Conservation (phyloP, 1,139 yeast species). For the Debaryomyces sp. region DNA sequence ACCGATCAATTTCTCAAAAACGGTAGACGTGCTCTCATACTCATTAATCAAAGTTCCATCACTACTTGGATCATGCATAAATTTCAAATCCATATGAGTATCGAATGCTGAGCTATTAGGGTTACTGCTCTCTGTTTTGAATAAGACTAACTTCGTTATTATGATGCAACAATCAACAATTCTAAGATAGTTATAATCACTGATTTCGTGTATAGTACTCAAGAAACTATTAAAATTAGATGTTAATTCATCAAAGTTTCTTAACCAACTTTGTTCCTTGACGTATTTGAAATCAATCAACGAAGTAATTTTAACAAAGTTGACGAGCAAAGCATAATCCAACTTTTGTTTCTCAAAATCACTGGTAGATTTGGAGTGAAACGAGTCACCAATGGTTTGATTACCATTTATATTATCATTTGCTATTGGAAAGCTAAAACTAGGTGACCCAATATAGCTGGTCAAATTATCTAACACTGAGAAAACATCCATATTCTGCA, state of each 20-base stretch:
- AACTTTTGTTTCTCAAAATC: conserved; percentile 27
- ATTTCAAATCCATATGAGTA: conserved; percentile 15
- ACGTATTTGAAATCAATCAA: conserved; percentile 43
- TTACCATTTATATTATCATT: background rate
- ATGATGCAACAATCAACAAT: conserved; percentile 38
- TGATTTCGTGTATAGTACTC: conserved; percentile 20
- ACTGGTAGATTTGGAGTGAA: conserved; percentile 12
- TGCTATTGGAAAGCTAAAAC: background rate
- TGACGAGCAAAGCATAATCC: conserved; percentile 40
- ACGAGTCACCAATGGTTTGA: background rate
- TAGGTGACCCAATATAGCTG: conserved; percentile 14
- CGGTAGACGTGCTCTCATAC: conserved; percentile 12
- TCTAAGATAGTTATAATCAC: conserved; percentile 30
- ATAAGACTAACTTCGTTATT: conserved; percentile 33
- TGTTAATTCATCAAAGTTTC: conserved; percentile 40
- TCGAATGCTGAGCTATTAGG: background rate
- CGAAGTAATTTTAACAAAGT: conserved; percentile 40
- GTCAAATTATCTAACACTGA: conserved; percentile 38
- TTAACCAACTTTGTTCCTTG: conserved; percentile 51
- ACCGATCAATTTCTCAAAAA: conserved; percentile 16
- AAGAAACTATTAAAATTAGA: conserved; percentile 30
- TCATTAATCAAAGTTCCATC: conserved; percentile 17
- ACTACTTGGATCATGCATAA: conserved; percentile 15
- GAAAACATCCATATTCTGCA: conserved; percentile 34
- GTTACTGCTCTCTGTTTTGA: conserved; percentile 19